These are phyloP conservation scores for Begonia masoniana DNA, from an alignment of 306 rosid species.

Conservation along the genomic window DNA sequence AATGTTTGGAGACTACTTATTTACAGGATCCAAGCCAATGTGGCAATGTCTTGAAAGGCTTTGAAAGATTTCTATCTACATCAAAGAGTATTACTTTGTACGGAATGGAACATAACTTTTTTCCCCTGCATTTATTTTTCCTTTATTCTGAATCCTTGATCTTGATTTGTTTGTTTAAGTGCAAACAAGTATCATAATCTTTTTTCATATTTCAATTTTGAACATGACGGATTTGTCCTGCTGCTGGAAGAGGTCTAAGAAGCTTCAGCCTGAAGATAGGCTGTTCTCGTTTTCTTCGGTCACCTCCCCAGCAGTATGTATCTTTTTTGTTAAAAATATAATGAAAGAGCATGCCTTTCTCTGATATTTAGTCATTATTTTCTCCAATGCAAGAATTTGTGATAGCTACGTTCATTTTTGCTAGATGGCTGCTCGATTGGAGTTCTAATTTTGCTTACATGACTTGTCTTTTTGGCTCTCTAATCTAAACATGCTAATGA, in stretches of 20 bases:
- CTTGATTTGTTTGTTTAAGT: too few species aligned
- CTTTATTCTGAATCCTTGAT: not conserved
- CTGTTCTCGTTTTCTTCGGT: conserved; percentile 95
- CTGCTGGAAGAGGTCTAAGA: conserved; percentile 93
- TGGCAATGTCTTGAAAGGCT: conserved; percentile 97
- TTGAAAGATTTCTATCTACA: conserved; percentile 90
- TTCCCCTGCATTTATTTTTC: conserved; percentile 1
- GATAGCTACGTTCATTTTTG: too few species aligned
- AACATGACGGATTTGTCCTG: conserved; percentile 7
- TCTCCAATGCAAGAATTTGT: too few species aligned
- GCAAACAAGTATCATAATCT: too few species aligned
- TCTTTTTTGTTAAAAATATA: not conserved
- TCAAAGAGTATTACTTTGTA: conserved; percentile 91
- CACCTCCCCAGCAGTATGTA: conserved; percentile 88
- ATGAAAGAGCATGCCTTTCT: too few species aligned
- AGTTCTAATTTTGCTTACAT: too few species aligned
- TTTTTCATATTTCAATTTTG: too few species aligned
- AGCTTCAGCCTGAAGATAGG: conserved; percentile 96
- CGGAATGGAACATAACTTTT: conserved; percentile 21
- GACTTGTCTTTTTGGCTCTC: too few species aligned
- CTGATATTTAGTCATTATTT: too few species aligned
- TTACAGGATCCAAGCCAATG: conserved; percentile 96
- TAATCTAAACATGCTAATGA: too few species aligned
- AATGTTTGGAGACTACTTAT: conserved; percentile 69
- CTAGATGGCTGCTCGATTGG: too few species aligned